A percentile compares a stretch with the other conserved stretches of the same genome.
phyloP scores from a whole-genome alignment of 2,329 filamentous ascomycete genomes.

The Cladosporium oxysporum region DNA sequence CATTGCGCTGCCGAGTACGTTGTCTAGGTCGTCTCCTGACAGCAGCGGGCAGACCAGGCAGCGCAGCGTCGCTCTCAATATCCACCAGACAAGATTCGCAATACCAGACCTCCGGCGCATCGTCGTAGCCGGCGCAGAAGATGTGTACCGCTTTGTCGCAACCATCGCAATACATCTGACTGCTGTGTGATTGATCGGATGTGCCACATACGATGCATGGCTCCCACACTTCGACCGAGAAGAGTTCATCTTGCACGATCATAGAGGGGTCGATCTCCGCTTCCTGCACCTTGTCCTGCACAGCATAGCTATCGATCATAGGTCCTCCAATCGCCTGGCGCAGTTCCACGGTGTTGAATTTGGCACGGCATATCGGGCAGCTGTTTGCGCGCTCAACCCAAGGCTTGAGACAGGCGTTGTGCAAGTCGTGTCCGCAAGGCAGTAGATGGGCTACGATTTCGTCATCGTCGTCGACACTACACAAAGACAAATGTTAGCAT shows the following conservation, averaged over 20 bases:
- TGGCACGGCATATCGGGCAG: slow-evolving; percentile 92
- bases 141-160: slow-evolving; percentile 91
- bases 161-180: slow-evolving; percentile 87
- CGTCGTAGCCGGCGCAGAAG: slow-evolving; percentile 81
- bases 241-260: slow-evolving; percentile 64
- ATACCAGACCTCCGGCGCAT: slow-evolving; percentile 67
- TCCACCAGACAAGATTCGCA: slow-evolving; percentile 72
- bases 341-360: slow-evolving; percentile 87
- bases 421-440: slow-evolving; percentile 87
- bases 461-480: slow-evolving; percentile 44
- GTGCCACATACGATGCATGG: slow-evolving; percentile 85
- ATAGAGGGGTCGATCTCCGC: slow-evolving; percentile 84
- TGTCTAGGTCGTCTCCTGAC: slow-evolving; percentile 30
- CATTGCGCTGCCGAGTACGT: slow-evolving; percentile 23
- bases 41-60: slow-evolving; percentile 31
- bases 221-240: slow-evolving; percentile 60
- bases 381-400: slow-evolving; percentile 98
- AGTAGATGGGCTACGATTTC: slow-evolving; percentile 62
- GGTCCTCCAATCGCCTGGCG: slow-evolving; percentile 71
- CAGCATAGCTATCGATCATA: slow-evolving; percentile 61
- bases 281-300: slow-evolving; percentile 84
- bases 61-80: slow-evolving; percentile 32
- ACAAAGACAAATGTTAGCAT: slow-evolving; percentile 29
- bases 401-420: slow-evolving; percentile 87
- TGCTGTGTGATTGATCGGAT: slow-evolving; percentile 76